Evolutionary conservation across 805 yeast species (phyloP).

Genomic region (Wickerhamomyces queroliae): DNA sequence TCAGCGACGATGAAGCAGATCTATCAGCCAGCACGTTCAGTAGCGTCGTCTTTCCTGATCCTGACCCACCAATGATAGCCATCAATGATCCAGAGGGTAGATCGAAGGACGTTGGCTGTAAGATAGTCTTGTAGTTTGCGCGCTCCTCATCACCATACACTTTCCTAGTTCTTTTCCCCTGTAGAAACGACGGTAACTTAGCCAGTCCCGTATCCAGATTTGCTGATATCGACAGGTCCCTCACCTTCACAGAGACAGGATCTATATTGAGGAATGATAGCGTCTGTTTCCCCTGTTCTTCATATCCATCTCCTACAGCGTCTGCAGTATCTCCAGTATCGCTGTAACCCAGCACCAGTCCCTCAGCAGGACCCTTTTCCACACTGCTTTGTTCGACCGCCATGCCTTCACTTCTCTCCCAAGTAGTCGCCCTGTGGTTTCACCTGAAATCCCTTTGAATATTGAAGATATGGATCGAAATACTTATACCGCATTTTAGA

Average conservation of each 20-base stretch:
- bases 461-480: too few relatives aligned
- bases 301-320: neutral
- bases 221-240: neutral
- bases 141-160: constrained; percentile 1
- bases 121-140: constrained; percentile 26
- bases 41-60: constrained; percentile 81
- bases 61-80: constrained; percentile 86
- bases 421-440: too few relatives aligned
- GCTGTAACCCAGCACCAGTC: too few relatives aligned
- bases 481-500: too few relatives aligned
- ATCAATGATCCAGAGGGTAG: constrained; percentile 56
- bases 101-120: constrained; percentile 50
- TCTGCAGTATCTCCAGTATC: too few relatives aligned
- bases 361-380: too few relatives aligned
- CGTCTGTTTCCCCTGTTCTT: neutral
- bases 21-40: constrained; percentile 60
- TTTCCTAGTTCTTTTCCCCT: neutral
- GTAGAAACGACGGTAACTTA: neutral
- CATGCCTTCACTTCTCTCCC: too few relatives aligned
- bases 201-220: neutral
- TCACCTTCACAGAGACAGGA: neutral
- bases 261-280: neutral
- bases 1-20: constrained; percentile 29
- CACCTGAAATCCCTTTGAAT: too few relatives aligned
- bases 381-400: too few relatives aligned